These are phyloP conservation scores for Tulasnella sp. DNA, from an alignment of 768 basidiomycete species.

Conservation along the genomic window DNA sequence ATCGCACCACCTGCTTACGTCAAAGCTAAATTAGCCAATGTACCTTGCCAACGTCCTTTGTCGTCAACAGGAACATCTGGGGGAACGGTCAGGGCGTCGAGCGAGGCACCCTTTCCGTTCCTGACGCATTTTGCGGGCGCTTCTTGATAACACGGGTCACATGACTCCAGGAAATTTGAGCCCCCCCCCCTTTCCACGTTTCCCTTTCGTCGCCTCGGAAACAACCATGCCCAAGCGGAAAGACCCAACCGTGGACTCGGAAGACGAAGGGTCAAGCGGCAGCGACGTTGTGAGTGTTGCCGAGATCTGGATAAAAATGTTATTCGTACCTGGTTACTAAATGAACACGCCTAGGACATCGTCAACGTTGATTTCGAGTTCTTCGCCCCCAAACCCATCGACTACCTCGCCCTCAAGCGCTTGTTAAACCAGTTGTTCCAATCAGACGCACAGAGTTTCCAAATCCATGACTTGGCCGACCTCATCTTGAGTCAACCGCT, in stretches of 20 bases:
- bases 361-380: conserved; percentile 93
- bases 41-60: background rate
- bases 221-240: conserved; percentile 35
- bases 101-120: background rate
- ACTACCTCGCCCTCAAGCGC: conserved; percentile 69
- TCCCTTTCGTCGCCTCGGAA: conserved; percentile 23
- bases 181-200: no score
- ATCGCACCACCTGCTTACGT: background rate
- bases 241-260: conserved; percentile 32
- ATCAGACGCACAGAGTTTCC: conserved; percentile 66
- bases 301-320: background rate
- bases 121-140: background rate
- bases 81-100: background rate
- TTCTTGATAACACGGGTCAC: no score
- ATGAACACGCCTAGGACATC: conserved; percentile 47
- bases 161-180: no score
- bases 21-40: background rate
- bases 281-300: conserved; percentile 26
- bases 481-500: conserved; percentile 68
- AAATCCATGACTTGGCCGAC: conserved; percentile 71
- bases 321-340: background rate
- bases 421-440: conserved; percentile 52
- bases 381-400: conserved; percentile 81
- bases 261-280: conserved; percentile 29
- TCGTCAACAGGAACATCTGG: background rate